Evolutionary conservation across 2,329 filamentous ascomycete genomes (phyloP), one percentile per base, ranked within the genome.

Genomic region (Cucurbitaria berberidis): DNA sequence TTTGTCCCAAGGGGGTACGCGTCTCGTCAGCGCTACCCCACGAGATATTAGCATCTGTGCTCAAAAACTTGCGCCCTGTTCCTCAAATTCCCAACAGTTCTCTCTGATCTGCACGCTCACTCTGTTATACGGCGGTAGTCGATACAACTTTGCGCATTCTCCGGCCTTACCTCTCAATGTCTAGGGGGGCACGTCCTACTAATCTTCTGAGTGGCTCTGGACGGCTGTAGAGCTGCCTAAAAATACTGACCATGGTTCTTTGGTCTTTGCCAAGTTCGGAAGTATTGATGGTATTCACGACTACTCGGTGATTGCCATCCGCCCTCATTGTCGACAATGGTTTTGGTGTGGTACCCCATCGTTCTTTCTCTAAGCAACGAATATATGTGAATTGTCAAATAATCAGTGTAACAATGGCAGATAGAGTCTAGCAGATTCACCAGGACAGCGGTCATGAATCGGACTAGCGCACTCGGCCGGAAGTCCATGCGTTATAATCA

Each of bases 381-480:
- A 26, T 26, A 30, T 19, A 32, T 27, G 19, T 9, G 11, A 9
- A 5, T 19, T 24, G 21, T 21, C 15, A 7, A 48, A 35, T 48
- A 26, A 18, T 48, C 26, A 41, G 51, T n/a, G 32, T 30, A 13
- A 10, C 53, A 15, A 55, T 55, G 53, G 45, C 53, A 10, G 53
- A 48, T 5, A 30, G 27, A 30, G 8, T 7, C 27, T 2, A 11
- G 27, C 27, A 30, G 8, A 11, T 15, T 21, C 15, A 10, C 4
- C 24, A 45, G 5, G 29, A 9, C 15, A 16, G 15, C 18, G 13
- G 30, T 21, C 42, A 32, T 13, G 1, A 11, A 30, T 13, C 27
- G 27, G 6, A 30, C 27, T 30, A 10, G 13, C 10, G 27, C 27
- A 9, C 9, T 30, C 3, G 8, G 27, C 3, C 8, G 3, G 11